Conservation (phyloP, 1,284 basidiomycete species). For the Fomes fomentarius region DNA sequence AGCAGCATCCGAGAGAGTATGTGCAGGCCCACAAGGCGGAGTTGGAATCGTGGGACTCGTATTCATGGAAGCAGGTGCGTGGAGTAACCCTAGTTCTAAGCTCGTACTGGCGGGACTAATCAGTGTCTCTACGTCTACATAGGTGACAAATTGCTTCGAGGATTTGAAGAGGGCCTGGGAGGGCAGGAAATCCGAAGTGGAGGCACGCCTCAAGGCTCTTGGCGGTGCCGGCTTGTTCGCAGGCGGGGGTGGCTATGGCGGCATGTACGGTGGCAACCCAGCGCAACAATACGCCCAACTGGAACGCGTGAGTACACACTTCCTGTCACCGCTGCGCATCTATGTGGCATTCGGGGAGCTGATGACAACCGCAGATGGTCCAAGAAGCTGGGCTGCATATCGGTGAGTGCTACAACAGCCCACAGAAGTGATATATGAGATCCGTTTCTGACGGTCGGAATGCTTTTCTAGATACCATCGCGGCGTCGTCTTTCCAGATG, state of each 20-base stretch:
- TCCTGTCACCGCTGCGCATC: background rate
- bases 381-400: slow-evolving; percentile 38
- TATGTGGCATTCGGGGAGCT: too few relatives aligned
- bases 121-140: background rate
- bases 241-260: slow-evolving; percentile 30
- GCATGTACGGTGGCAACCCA: slow-evolving; percentile 32
- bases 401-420: too few relatives aligned
- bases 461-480: slow-evolving; percentile 35
- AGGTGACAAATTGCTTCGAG: slow-evolving; percentile 39
- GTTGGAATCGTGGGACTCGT: slow-evolving; percentile 41
- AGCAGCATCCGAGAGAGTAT: slow-evolving; percentile 40
- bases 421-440: too few relatives aligned
- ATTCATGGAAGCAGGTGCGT: slow-evolving; percentile 41
- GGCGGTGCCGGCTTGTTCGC: slow-evolving; percentile 37
- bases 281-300: slow-evolving; percentile 37
- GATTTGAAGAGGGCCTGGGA: slow-evolving; percentile 39
- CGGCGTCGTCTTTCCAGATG: slow-evolving; percentile 42
- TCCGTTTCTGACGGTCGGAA: too few relatives aligned
- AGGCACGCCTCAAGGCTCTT: slow-evolving; percentile 32
- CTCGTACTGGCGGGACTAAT: too few relatives aligned
- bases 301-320: slow-evolving; percentile 31
- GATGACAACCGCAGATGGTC: slow-evolving; percentile 36
- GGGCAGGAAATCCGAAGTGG: slow-evolving; percentile 34
- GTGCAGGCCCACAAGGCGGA: slow-evolving; percentile 40
- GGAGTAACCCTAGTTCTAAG: background rate